Base-by-base conservation (phyloP, 805 yeast species). In the Wickerhamiella domercqiae region DNA sequence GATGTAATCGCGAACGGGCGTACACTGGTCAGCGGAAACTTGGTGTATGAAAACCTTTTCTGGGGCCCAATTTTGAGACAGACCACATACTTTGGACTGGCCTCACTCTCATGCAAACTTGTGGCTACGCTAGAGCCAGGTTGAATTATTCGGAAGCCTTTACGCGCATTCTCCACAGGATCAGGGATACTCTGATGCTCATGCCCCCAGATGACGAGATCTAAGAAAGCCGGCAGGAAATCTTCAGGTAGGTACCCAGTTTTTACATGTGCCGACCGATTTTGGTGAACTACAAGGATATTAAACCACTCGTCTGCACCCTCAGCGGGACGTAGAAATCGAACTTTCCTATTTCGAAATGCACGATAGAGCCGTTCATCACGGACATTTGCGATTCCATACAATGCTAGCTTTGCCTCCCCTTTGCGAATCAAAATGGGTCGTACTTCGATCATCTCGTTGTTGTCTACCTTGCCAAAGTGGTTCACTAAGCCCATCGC, bases 81-180 rank as follows among this genome's bases (percentile, higher is more conserved):
- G 39, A 78, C 86, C 0, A 75, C 86, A 52, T 73, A 68, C 53
- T 90, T 90, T 24, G 67, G 71, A 13, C 71, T 65, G 0, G 82
- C 70, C 53, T 90, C 98, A 7, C 87, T 93, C 37, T 79, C 90
- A 41, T 80, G 71, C 18, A 90, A 62, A 2, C 94, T 76, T 0
- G 98, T 90, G 0, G 94, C 96, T 14, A 90, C 79, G 0, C 94
- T 79, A 1, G 94, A 81, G 1, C 98, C 98, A 0, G 94, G 90
- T 53, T 84, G 95, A 28, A 90, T 63, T 0, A 84, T 83, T 39
- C 73, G 73, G 51, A 87, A 83, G 1, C 76, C 78, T 2, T 68
- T 68, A 7, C 65, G 66, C 1, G 71, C 62, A 41, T 67, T 70
- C 3, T 49, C 42, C 2, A 64, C 67, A 0, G 93, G 73, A 40